phyloP scores from a whole-genome alignment of 179 eudicot species.

The Beta lomatogona region DNA sequence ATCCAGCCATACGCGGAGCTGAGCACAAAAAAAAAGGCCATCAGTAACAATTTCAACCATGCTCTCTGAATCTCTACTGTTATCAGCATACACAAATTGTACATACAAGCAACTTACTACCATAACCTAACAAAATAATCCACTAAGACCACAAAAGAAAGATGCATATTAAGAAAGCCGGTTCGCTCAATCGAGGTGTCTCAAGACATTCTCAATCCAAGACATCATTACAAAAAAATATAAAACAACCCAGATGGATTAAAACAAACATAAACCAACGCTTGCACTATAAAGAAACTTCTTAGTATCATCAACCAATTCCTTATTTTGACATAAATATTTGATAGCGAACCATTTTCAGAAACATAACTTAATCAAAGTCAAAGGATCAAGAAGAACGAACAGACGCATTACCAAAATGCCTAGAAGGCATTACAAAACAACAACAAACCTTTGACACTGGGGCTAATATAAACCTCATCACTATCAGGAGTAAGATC shows the following conservation, averaged over 20 bases:
- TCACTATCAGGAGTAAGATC: conserved; percentile 65
- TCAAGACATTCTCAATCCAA: background rate
- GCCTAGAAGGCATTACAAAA: conserved; percentile 1
- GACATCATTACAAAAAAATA: background rate
- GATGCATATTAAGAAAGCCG: background rate
- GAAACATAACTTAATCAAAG: background rate
- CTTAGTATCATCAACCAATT: background rate
- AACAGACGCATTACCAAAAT: conserved; percentile 7
- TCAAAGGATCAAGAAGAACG: background rate
- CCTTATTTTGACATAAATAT: background rate
- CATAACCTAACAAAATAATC: background rate
- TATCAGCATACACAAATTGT: background rate
- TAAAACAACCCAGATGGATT: background rate
- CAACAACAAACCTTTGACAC: conserved; percentile 69
- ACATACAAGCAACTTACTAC: background rate
- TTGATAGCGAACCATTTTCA: background rate
- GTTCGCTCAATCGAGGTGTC: background rate
- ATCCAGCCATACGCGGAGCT: conserved; percentile 96
- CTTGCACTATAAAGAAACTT: background rate
- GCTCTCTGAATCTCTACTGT: background rate
- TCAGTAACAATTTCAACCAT: background rate
- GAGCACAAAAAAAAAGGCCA: background rate
- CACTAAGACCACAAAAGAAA: background rate
- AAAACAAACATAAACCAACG: background rate
- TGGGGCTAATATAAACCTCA: conserved; percentile 63